Evolutionary conservation across 2,329 filamentous ascomycete species (phyloP).

Genomic region (Phialemoniopsis sp.): DNA sequence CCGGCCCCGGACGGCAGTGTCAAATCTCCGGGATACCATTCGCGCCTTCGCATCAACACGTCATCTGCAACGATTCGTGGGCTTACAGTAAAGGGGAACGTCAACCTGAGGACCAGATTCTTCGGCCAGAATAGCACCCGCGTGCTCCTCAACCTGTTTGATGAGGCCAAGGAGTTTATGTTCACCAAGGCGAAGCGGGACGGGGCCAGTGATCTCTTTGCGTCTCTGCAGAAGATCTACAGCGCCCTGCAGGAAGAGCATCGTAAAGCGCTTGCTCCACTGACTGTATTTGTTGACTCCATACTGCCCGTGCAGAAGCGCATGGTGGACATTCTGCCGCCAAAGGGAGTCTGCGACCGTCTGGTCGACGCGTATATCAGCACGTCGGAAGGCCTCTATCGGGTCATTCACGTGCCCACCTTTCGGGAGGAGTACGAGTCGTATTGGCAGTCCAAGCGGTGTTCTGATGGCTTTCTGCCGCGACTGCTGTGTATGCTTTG

Average conservation of each 20-base stretch:
- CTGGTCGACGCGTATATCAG: slow-evolving; percentile 44
- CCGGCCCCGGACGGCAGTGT: slow-evolving; percentile 13
- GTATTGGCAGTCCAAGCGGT: slow-evolving; percentile 45
- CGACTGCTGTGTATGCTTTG: slow-evolving; percentile 49
- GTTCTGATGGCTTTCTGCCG: slow-evolving; percentile 45
- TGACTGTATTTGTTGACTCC: slow-evolving; percentile 54
- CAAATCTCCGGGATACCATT: slow-evolving; percentile 3
- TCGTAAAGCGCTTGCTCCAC: slow-evolving; percentile 41
- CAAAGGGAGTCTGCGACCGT: slow-evolving; percentile 41
- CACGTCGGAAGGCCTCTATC: slow-evolving; percentile 48
- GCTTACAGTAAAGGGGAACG: slow-evolving; percentile 43
- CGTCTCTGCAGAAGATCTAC: slow-evolving; percentile 41
- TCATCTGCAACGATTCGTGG: slow-evolving; percentile 40
- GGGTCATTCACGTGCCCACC: slow-evolving; percentile 47
- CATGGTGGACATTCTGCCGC: slow-evolving; percentile 53
- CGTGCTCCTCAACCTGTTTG: slow-evolving; percentile 52
- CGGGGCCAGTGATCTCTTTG: slow-evolving; percentile 36
- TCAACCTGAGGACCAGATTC: slow-evolving; percentile 41
- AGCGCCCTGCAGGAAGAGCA: slow-evolving; percentile 42
- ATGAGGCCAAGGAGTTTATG: slow-evolving; percentile 49
- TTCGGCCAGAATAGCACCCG: slow-evolving; percentile 50
- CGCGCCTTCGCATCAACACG: slow-evolving; percentile 5
- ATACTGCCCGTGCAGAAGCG: slow-evolving; percentile 53
- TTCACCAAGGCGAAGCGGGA: slow-evolving; percentile 32
- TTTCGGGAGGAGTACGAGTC: slow-evolving; percentile 46